A percentile compares a stretch with the other conserved stretches of the same genome.
Evolutionary conservation across 306 rosid species (phyloP).

Genomic region (Delonix regia): DNA sequence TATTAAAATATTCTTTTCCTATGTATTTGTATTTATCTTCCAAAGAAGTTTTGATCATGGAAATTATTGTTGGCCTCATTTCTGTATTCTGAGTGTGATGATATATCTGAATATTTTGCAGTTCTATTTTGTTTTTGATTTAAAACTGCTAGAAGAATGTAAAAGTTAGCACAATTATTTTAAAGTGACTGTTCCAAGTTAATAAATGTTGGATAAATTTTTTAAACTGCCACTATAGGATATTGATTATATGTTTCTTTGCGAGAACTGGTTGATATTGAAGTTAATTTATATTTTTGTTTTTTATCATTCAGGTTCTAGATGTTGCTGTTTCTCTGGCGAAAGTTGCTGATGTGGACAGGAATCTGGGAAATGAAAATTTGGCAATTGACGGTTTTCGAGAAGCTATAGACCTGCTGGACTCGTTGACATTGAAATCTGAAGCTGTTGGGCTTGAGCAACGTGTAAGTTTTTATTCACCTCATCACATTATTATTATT

Average conservation of each 20-base stretch:
- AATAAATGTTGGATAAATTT: not conserved
- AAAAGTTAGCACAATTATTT: not conserved
- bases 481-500: not conserved
- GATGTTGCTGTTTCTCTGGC: constrained; percentile 92
- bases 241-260: not conserved
- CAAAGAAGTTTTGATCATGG: not conserved
- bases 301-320: constrained; percentile 57
- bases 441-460: constrained; percentile 66
- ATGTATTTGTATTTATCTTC: not conserved
- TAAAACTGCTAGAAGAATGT: not conserved
- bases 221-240: not conserved
- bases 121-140: not conserved
- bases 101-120: not conserved
- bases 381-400: constrained; percentile 70
- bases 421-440: constrained; percentile 62
- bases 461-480: constrained; percentile 52
- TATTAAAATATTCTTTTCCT: not conserved
- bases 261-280: constrained; percentile 30
- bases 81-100: not conserved
- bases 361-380: constrained; percentile 80
- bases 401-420: constrained; percentile 85
- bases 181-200: not conserved
- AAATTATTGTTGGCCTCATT: not conserved
- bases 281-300: constrained; percentile 21
- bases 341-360: constrained; percentile 92